Percentiles rank a stretch among this genome's conserved stretches.
phyloP scores from a whole-genome alignment of 495 filamentous ascomycete species.

The Penicillium pancosmium region DNA sequence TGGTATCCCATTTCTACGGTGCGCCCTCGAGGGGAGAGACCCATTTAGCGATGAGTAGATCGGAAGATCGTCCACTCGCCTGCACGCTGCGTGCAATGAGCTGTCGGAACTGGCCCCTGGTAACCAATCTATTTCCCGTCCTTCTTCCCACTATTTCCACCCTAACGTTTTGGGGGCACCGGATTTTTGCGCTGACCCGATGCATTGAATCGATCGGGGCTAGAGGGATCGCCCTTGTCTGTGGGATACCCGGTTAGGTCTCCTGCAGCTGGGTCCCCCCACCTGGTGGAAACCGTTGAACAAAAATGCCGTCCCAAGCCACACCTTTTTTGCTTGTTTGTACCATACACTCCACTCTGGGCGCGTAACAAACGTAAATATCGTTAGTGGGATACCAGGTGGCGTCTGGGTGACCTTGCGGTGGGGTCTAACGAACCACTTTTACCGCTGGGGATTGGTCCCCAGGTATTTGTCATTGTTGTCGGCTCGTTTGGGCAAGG shows the following conservation, averaged over 20 bases:
- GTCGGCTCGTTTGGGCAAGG: conserved; percentile 28
- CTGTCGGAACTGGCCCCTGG: conserved; percentile 13
- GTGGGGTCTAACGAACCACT: conserved; percentile 16
- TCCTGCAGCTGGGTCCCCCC: conserved; percentile 20
- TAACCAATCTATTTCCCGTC: conserved; percentile 32
- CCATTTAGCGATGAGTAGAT: conserved; percentile 7
- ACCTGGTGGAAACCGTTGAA: conserved; percentile 35
- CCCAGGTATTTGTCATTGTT: conserved; percentile 46
- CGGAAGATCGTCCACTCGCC: conserved; percentile 18
- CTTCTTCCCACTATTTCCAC: conserved; percentile 18
- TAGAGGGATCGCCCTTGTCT: conserved; percentile 27
- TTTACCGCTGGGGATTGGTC: conserved; percentile 5
- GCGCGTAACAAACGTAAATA: conserved; percentile 1
- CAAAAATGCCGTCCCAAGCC: conserved; percentile 24
- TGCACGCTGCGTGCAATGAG: conserved; percentile 26
- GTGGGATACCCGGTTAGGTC: conserved; percentile 24
- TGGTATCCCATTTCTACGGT: conserved; percentile 7
- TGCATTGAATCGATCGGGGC: conserved; percentile 22
- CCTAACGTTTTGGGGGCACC: conserved; percentile 20
- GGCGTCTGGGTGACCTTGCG: not conserved
- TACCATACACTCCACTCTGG: conserved; percentile 5
- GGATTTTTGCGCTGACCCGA: conserved; percentile 6
- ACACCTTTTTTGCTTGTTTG: conserved; percentile 26
- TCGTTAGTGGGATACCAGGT: conserved; percentile 6
- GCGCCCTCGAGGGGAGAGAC: not conserved